A percentile compares a stretch with the other conserved stretches of the same genome.
Conservation (phyloP, 2,329 filamentous ascomycete species). For the Nemania sp. region DNA sequence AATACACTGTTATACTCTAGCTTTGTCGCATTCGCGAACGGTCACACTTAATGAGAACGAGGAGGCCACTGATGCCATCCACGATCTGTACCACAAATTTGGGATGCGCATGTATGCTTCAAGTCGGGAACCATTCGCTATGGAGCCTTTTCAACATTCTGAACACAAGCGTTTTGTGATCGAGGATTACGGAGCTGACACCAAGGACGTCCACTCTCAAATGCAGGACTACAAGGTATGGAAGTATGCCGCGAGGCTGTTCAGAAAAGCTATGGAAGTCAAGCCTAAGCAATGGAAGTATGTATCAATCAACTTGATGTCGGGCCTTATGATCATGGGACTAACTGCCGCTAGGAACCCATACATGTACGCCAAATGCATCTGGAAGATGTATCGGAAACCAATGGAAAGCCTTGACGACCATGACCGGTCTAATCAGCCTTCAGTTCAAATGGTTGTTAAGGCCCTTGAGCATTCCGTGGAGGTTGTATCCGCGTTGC, state of each 20-base stretch:
- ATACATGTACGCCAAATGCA: slow-evolving; percentile 64
- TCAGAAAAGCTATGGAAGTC: slow-evolving; percentile 57
- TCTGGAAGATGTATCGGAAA: slow-evolving; percentile 66
- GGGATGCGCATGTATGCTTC: slow-evolving; percentile 65
- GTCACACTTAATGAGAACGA: slow-evolving; percentile 50
- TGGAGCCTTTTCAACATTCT: slow-evolving; percentile 62
- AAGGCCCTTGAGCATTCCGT: slow-evolving; percentile 55
- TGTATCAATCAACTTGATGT: slow-evolving; percentile 33
- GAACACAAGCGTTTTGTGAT: slow-evolving; percentile 63
- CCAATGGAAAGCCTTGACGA: slow-evolving; percentile 48
- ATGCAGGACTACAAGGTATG: slow-evolving; percentile 64
- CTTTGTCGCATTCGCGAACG: slow-evolving; percentile 58
- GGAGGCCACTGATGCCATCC: slow-evolving; percentile 51
- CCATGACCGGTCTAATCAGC: slow-evolving; percentile 45
- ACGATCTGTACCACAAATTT: slow-evolving; percentile 63
- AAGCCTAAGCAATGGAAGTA: slow-evolving; percentile 61
- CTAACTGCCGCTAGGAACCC: slow-evolving; percentile 49
- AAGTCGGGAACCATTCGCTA: slow-evolving; percentile 63
- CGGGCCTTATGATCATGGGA: neutral
- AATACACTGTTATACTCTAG: slow-evolving; percentile 76
- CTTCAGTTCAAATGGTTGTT: slow-evolving; percentile 49
- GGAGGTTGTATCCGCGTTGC: slow-evolving; percentile 53
- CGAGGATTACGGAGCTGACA: slow-evolving; percentile 51
- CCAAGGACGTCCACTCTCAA: slow-evolving; percentile 56
- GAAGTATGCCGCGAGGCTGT: slow-evolving; percentile 62